Conservation (phyloP, 768 basidiomycete species). For the Panaeolus cyanescens region DNA sequence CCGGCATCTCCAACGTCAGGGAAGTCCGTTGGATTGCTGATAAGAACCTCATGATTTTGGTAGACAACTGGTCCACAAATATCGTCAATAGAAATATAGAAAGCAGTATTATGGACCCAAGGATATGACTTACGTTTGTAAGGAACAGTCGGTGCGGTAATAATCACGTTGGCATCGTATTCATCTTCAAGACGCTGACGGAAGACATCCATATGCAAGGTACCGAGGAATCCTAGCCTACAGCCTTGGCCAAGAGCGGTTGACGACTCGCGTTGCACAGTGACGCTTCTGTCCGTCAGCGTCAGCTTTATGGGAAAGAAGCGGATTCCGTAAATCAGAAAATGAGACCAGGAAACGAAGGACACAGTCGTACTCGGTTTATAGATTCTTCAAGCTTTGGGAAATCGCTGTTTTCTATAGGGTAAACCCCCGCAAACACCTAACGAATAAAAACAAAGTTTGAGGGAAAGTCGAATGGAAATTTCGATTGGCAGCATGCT, state of each 20-base stretch:
- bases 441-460: constrained; percentile 27
- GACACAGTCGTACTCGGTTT: constrained; percentile 60
- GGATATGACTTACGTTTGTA: constrained; percentile 64
- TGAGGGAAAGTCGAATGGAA: neutral
- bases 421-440: constrained; percentile 96
- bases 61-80: constrained; percentile 62
- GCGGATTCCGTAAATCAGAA: constrained; percentile 4
- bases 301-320: constrained; percentile 55
- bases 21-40: constrained; percentile 96
- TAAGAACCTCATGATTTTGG: constrained; percentile 56
- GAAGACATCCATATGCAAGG: constrained; percentile 95
- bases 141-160: constrained; percentile 95
- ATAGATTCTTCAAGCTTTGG: constrained; percentile 95
- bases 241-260: constrained; percentile 94
- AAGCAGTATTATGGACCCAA: neutral
- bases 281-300: constrained; percentile 86
- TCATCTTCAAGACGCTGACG: constrained; percentile 97
- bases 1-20: constrained; percentile 75
- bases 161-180: constrained; percentile 90
- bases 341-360: constrained; percentile 11
- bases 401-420: constrained; percentile 89
- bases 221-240: constrained; percentile 92
- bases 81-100: constrained; percentile 7
- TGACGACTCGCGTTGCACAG: constrained; percentile 89
- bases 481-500: neutral